Evolutionary conservation across 2,329 filamentous ascomycete genomes (phyloP).

Genomic region (Thelonectria rubi): DNA sequence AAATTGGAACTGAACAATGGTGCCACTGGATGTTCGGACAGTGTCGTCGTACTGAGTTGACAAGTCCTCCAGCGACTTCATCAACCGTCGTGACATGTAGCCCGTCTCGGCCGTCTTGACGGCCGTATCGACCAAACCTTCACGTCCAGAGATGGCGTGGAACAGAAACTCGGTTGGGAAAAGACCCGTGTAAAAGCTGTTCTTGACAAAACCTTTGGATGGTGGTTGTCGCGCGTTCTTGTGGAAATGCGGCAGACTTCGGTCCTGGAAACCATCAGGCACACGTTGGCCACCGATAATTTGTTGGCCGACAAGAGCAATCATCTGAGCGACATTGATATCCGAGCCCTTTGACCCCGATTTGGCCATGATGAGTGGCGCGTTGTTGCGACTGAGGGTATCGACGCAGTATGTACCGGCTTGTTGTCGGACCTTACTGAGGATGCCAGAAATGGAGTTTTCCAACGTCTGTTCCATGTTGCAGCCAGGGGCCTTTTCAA

Average conservation of each 20-base stretch:
- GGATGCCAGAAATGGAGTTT: conserved; percentile 87
- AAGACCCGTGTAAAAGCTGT: conserved; percentile 96
- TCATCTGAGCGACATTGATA: conserved; percentile 99
- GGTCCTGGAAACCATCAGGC: conserved; percentile 93
- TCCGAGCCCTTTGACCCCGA: conserved; percentile 96
- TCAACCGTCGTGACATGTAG: conserved; percentile 97
- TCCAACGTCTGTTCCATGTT: conserved; percentile 93
- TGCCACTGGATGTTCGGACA: conserved; percentile 87
- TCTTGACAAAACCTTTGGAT: conserved; percentile 94
- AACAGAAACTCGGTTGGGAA: conserved; percentile 94
- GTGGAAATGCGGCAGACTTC: conserved; percentile 92
- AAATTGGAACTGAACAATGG: conserved; percentile 96
- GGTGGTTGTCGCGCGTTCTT: conserved; percentile 93
- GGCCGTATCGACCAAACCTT: conserved; percentile 97
- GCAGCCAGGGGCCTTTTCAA: conserved; percentile 88
- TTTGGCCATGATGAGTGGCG: conserved; percentile 95
- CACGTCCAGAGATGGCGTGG: conserved; percentile 97
- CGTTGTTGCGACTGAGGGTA: conserved; percentile 89
- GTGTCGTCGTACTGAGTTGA: conserved; percentile 95
- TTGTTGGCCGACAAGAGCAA: conserved; percentile 95
- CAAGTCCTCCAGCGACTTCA: conserved; percentile 97
- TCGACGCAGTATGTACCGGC: conserved; percentile 92
- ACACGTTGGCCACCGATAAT: conserved; percentile 96
- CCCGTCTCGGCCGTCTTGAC: conserved; percentile 99
- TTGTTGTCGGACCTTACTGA: conserved; percentile 90